Percentiles rank a stretch among this genome's conserved stretches.
These are phyloP conservation scores for Nicotiana obtusifolia DNA, from an alignment of 257 asterid genomes.

Conservation along the genomic window DNA sequence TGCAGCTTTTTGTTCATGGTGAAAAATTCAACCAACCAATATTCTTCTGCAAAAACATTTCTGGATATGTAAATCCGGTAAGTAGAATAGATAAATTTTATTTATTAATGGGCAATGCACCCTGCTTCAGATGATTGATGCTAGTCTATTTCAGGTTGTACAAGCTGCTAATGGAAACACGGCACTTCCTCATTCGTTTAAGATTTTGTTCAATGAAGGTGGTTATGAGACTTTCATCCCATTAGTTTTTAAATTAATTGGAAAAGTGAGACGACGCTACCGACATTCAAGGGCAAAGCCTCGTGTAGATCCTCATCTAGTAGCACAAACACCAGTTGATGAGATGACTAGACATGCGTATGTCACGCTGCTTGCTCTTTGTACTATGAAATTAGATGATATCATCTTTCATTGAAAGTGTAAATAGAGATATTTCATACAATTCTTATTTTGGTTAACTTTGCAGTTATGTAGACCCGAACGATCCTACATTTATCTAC, in stretches of 20 bases:
- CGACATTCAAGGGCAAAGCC: constrained; percentile 42
- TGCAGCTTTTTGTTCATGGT: constrained; percentile 71
- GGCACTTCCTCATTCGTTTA: constrained; percentile 76
- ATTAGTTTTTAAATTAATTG: constrained; percentile 65
- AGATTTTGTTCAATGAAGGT: constrained; percentile 93
- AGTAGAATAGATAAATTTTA: constrained; percentile 12
- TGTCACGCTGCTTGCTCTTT: constrained; percentile 8
- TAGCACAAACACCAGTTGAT: constrained; percentile 84
- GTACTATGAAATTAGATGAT: background rate
- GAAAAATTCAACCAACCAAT: constrained; percentile 89
- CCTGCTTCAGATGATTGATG: background rate
- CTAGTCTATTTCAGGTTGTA: constrained; percentile 51
- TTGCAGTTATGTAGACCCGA: constrained; percentile 92
- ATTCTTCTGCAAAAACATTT: constrained; percentile 79
- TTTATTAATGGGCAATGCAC: background rate
- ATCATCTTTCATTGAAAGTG: too few species aligned
- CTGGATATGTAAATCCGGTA: constrained; percentile 85
- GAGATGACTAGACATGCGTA: constrained; percentile 95
- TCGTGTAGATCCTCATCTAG: constrained; percentile 67
- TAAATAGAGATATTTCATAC: background rate
- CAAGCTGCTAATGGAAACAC: constrained; percentile 54
- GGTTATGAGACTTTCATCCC: constrained; percentile 92
- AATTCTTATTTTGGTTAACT: background rate
- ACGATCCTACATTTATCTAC: constrained; percentile 82
- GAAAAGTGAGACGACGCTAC: constrained; percentile 60